A percentile compares a stretch with the other conserved stretches of the same genome.
These are phyloP conservation scores for Colletotrichum shisoi DNA, from an alignment of 2,329 filamentous ascomycete genomes.

Conservation along the genomic window DNA sequence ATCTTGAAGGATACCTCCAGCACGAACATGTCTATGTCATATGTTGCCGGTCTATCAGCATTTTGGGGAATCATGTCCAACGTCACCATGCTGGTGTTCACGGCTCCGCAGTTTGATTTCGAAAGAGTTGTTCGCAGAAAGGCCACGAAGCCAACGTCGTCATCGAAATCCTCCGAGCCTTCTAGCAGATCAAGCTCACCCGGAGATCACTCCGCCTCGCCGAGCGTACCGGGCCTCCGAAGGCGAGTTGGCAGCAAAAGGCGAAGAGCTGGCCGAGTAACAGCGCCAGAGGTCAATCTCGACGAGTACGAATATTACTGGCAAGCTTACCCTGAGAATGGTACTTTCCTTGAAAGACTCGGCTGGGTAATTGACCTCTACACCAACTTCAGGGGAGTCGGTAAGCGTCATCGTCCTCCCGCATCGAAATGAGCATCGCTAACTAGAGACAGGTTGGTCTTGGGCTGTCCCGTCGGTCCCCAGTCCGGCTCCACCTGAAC, in stretches of 20 bases:
- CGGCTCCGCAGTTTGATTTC: constrained; percentile 64
- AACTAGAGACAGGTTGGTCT: constrained; percentile 60
- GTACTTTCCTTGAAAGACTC: constrained; percentile 58
- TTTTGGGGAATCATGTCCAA: constrained; percentile 61
- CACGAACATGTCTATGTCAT: constrained; percentile 60
- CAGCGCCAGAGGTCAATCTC: constrained; percentile 28
- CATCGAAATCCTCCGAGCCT: constrained; percentile 14
- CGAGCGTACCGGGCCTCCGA: constrained; percentile 4
- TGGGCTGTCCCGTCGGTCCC: constrained; percentile 62
- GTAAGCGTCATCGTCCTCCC: constrained; percentile 47
- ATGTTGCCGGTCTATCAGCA: constrained; percentile 59
- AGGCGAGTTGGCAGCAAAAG: constrained; percentile 30
- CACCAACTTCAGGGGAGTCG: constrained; percentile 62
- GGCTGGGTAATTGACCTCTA: constrained; percentile 66
- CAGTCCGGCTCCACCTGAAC: constrained; percentile 52
- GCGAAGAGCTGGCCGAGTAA: constrained; percentile 14
- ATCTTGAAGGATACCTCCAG: constrained; percentile 57
- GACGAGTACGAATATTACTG: constrained; percentile 62
- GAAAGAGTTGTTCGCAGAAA: constrained; percentile 57
- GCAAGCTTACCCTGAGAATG: constrained; percentile 65
- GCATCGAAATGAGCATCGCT: not conserved
- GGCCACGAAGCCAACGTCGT: constrained; percentile 25
- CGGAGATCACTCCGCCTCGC: not conserved
- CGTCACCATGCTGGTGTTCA: constrained; percentile 61
- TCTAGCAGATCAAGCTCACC: constrained; percentile 24